phyloP scores from a whole-genome alignment of 2,329 filamentous ascomycete species.

The Lachnellula cervina region DNA sequence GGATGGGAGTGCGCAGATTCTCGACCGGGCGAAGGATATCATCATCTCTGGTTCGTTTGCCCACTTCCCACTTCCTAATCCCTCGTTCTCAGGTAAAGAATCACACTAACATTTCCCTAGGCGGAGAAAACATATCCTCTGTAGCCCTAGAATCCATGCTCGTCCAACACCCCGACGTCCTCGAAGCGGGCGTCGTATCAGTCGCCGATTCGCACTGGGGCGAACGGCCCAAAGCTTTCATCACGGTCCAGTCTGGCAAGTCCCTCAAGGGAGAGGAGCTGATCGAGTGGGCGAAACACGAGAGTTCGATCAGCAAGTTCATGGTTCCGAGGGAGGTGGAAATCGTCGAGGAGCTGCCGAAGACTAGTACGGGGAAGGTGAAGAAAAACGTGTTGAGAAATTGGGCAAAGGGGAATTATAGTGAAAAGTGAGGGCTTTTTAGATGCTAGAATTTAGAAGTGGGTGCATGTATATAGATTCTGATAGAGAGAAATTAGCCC shows the following conservation, averaged over 20 bases:
- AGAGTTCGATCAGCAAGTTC: slow-evolving; percentile 79
- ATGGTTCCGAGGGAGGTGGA: slow-evolving; percentile 76
- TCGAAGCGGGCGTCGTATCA: slow-evolving; percentile 88
- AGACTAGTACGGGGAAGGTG: slow-evolving; percentile 95
- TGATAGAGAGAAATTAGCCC: too few species aligned
- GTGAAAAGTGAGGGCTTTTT: slow-evolving; percentile 15
- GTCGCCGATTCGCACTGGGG: slow-evolving; percentile 90
- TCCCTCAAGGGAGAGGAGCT: slow-evolving; percentile 60
- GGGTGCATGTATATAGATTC: too few species aligned
- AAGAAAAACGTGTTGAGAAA: slow-evolving; percentile 89
- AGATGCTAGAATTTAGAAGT: background rate
- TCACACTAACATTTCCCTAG: slow-evolving; percentile 39
- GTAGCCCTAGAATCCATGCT: slow-evolving; percentile 89
- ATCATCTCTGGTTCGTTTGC: slow-evolving; percentile 76
- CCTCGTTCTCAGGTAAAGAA: background rate
- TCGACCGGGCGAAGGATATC: slow-evolving; percentile 94
- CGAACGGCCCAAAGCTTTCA: slow-evolving; percentile 88
- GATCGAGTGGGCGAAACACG: slow-evolving; percentile 79
- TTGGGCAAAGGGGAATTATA: slow-evolving; percentile 29
- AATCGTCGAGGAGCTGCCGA: slow-evolving; percentile 81
- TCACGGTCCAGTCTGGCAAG: slow-evolving; percentile 72
- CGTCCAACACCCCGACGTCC: slow-evolving; percentile 77
- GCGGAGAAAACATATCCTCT: slow-evolving; percentile 94
- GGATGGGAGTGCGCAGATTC: slow-evolving; percentile 85
- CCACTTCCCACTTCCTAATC: background rate